Evolutionary conservation across 1,284 basidiomycete species (phyloP), one percentile per base, ranked within the genome.

Genomic region (Cutaneotrichosporon dermatis): DNA sequence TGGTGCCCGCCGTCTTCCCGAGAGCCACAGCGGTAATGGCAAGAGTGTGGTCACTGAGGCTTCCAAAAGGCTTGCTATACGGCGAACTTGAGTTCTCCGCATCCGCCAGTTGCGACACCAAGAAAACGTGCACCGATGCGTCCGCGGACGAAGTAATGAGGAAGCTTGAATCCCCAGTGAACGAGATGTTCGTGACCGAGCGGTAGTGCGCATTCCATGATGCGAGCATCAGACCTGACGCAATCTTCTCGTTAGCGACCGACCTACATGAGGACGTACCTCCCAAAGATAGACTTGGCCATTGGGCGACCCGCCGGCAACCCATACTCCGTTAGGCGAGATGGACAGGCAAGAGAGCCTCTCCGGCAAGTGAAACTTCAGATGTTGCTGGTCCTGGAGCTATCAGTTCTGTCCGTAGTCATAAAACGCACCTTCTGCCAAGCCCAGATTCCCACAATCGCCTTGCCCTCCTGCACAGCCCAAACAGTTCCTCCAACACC

Each of bases 181-280:
- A 98, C 44, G 83, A 84, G 3, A 98, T 79, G 4, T 89, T 86
- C 59, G 85, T 89, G 46, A 97, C 82, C 68, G 87, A 83, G 53
- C 94, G 89, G 78, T 97, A 99, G 77, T 98, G 95, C 7, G 92
- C 94, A 66, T 96, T 94, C 84, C 93, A 93, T 0, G 89, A 86
- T 61, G 89, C 86, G 76, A 89, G 88, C 49, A 99, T 81, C 45
- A 91, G 86, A 6, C 95, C 95, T 3, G 92, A 95, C 2, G 88
- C 83, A 67, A 93, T 82, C 90, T 96, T 25, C 78, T 48, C 63
- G 44, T 55, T 16, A 57, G 58, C 40, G n/a, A 11, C 7, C 39
- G 10, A 4, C 13, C 9, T 42, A 40, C 8, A 8, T 4, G 58
- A 49, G n/a, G 51, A 81, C 85, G 69, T 66, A 86, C 92, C 88